Conservation (phyloP, 2,329 filamentous ascomycete genomes). For the Botrytis deweyae region DNA sequence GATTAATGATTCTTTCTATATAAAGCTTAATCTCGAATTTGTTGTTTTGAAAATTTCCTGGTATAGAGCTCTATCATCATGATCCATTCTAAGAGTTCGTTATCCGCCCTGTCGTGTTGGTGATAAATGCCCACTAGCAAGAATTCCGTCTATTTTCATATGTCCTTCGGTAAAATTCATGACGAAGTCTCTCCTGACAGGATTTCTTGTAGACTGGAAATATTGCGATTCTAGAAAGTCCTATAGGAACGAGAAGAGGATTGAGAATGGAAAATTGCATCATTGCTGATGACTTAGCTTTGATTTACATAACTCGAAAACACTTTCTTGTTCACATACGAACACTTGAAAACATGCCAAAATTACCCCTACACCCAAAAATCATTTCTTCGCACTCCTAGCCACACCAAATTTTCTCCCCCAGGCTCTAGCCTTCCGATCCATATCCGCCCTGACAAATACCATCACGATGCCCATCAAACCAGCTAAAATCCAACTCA, state of each 20-base stretch:
- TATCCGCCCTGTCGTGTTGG: neutral
- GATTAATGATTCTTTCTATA: neutral
- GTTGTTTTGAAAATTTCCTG: neutral
- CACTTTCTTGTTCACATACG: neutral
- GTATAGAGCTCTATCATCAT: neutral
- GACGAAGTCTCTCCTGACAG: neutral
- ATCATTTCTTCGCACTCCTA: neutral
- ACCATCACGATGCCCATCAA: slow-evolving; percentile 13
- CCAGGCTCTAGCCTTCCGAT: slow-evolving; percentile 11
- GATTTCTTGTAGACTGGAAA: neutral
- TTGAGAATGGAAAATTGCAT: neutral
- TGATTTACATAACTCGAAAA: too few relatives aligned
- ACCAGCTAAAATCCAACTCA: slow-evolving; percentile 1
- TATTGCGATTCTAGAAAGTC: neutral
- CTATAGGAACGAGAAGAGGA: neutral
- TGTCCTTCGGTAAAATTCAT: accelerated
- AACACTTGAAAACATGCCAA: neutral
- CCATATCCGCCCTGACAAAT: slow-evolving; percentile 17
- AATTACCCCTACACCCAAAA: neutral
- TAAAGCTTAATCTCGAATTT: neutral
- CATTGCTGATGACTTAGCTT: neutral
- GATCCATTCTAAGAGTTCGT: neutral
- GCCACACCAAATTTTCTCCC: slow-evolving; percentile 12
- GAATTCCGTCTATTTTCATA: neutral
- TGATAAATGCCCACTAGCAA: neutral